phyloP scores from a whole-genome alignment of 78 protist genomes.

The Fonticula alba region DNA sequence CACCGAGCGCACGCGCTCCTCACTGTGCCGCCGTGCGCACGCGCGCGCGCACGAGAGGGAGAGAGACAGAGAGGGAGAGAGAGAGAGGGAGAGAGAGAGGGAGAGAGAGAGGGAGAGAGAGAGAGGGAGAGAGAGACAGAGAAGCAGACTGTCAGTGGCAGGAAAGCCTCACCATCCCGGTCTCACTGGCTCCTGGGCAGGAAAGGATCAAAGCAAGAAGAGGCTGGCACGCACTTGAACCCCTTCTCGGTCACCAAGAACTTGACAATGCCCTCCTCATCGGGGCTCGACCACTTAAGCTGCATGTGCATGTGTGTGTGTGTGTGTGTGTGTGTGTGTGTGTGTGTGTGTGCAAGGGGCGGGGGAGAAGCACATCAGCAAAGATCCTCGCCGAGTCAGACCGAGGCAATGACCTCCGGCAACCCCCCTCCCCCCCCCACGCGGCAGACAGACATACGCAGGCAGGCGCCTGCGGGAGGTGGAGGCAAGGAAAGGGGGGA shows the following conservation, averaged over 20 bases:
- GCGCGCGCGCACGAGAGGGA: not conserved
- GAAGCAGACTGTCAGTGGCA: not conserved
- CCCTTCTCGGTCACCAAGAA: slow-evolving; percentile 10
- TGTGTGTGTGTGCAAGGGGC: not conserved
- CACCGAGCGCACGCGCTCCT: slow-evolving; percentile 7
- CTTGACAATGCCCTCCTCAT: slow-evolving; percentile 6
- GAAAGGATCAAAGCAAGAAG: not conserved
- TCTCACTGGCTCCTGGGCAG: too few species aligned
- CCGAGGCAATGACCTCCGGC: not conserved
- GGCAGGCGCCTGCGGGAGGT: not conserved
- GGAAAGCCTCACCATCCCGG: not conserved
- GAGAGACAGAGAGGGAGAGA: not conserved
- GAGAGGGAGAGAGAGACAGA: not conserved
- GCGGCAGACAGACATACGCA: too few species aligned
- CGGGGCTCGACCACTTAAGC: slow-evolving; percentile 14
- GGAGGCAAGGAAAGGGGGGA: too few species aligned
- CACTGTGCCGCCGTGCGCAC: not conserved
- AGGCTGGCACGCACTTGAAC: not conserved
- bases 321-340: not conserved
- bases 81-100: not conserved
- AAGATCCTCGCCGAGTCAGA: not conserved
- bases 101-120: not conserved
- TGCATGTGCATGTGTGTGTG: not conserved
- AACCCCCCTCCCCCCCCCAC: not conserved
- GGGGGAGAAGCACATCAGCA: not conserved